A percentile compares a stretch with the other conserved stretches of the same genome.
phyloP scores from a whole-genome alignment of 441 rosid genomes.

The Aleurites moluccanus region DNA sequence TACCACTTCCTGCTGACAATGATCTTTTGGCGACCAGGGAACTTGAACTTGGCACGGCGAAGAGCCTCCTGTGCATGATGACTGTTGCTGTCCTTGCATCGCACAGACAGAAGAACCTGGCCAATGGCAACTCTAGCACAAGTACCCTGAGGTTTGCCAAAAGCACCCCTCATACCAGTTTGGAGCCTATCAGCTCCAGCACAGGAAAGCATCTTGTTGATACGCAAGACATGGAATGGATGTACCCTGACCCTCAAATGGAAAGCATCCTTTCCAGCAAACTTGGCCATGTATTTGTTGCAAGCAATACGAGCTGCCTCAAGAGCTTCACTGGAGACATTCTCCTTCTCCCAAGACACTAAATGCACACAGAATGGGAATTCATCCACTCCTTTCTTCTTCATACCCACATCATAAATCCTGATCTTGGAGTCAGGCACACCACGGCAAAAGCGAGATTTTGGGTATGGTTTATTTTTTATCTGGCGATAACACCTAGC shows the following conservation, averaged over 20 bases:
- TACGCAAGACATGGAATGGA: conserved; percentile 88
- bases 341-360: conserved; percentile 93
- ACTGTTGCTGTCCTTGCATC: conserved; percentile 81
- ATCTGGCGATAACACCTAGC: conserved; percentile 94
- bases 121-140: conserved; percentile 68
- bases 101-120: conserved; percentile 81
- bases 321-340: conserved; percentile 85
- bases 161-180: conserved; percentile 76
- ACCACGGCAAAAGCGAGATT: conserved; percentile 83
- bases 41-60: conserved; percentile 92
- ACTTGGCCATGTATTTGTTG: conserved; percentile 90
- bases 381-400: conserved; percentile 87
- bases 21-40: conserved; percentile 94
- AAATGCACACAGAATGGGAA: conserved; percentile 90
- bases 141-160: conserved; percentile 55
- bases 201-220: conserved; percentile 96
- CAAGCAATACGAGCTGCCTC: conserved; percentile 96
- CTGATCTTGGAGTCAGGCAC: conserved; percentile 91
- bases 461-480: conserved; percentile 86
- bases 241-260: conserved; percentile 87
- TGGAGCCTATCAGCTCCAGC: conserved; percentile 98
- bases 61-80: conserved; percentile 92
- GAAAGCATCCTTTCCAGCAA: conserved; percentile 88
- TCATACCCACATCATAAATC: conserved; percentile 93
- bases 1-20: conserved; percentile 97